Percentiles rank a stretch among this genome's conserved stretches.
These are phyloP conservation scores for Petunia hybrid DNA, from an alignment of 305 asterid genomes.

Conservation along the genomic window DNA sequence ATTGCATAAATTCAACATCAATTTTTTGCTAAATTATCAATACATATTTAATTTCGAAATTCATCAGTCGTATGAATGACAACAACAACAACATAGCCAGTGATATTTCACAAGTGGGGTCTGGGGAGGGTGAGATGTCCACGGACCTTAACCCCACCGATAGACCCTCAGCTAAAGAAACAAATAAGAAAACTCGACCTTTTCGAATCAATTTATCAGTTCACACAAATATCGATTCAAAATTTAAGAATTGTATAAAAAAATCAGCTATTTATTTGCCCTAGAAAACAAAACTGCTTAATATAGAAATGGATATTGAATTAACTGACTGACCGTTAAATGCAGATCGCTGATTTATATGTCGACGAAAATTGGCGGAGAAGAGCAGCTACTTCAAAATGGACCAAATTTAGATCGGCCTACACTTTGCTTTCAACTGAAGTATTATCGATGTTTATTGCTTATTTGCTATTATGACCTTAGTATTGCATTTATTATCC, in stretches of 20 bases:
- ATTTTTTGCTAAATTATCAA: neutral
- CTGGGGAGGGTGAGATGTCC: too few relatives aligned
- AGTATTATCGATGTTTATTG: neutral
- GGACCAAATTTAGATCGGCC: slow-evolving; percentile 26
- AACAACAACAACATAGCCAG: too few relatives aligned
- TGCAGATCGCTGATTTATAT: neutral
- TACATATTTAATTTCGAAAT: neutral
- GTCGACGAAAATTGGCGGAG: neutral
- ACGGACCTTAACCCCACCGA: too few relatives aligned
- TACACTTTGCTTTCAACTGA: slow-evolving; percentile 5
- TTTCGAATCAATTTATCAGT: neutral
- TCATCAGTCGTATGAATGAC: neutral
- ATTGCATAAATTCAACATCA: neutral
- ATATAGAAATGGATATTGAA: neutral
- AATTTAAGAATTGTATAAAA: neutral
- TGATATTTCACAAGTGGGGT: too few relatives aligned
- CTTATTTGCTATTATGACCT: slow-evolving; percentile 22
- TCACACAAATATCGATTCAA: neutral
- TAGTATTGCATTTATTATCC: neutral
- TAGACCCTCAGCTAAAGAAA: too few relatives aligned
- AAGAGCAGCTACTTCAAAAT: neutral
- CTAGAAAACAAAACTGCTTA: neutral
- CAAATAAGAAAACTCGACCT: neutral
- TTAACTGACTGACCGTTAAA: neutral
- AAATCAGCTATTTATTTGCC: neutral